Base-by-base conservation (phyloP, 176 grass and related monocot genomes). In the Eremochloa ophiuroides region DNA sequence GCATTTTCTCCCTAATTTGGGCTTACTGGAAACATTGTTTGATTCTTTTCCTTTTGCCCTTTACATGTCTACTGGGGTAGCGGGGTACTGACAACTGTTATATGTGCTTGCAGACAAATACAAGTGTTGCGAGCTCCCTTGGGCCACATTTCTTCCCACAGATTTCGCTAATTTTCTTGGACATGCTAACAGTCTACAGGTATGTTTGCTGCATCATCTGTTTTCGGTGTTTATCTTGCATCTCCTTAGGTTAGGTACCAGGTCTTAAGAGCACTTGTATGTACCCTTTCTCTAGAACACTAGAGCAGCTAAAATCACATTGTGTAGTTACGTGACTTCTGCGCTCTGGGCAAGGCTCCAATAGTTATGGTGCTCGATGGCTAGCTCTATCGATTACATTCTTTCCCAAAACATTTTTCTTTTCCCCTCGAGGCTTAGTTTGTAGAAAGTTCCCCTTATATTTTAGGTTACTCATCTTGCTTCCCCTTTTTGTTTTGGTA, bases 131-230 rank as follows among this genome's bases (percentile, higher is more conserved):
- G 18, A 94, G 65, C 63, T 91, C 97, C 12, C 97, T 99, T 75
- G 97, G 97, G 76, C 87, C 93, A 75, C 92, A 88, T 78, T 96
- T 99, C 77, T 99, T 99, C 62, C 85, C 97, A 15, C 97, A 99
- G 86, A 95, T 99, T 73, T 90, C 93, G 31, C 73, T 99, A 42
- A 94, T 99, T 79, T 99, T 99, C 80, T 68, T 99, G 64, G 97
- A 99, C 85, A 96, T 99, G 97, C 74, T 99, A 59, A 99, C 93
- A 31, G 93, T 99, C n/a, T 99, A 99, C 89, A 95, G 97, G 97
- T 93, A 90, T 10, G 9, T 76, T 5, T 87, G 77, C 51, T 40
- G 18, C 31, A 12, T 67, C 15, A 1, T 68, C 23, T 15, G 25
- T 39, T 35, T 40, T 26, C 35, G 28, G 42, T 60, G 35, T 70